These are phyloP conservation scores for Penicillium soppii DNA, from an alignment of 495 filamentous ascomycete genomes.

Conservation along the genomic window DNA sequence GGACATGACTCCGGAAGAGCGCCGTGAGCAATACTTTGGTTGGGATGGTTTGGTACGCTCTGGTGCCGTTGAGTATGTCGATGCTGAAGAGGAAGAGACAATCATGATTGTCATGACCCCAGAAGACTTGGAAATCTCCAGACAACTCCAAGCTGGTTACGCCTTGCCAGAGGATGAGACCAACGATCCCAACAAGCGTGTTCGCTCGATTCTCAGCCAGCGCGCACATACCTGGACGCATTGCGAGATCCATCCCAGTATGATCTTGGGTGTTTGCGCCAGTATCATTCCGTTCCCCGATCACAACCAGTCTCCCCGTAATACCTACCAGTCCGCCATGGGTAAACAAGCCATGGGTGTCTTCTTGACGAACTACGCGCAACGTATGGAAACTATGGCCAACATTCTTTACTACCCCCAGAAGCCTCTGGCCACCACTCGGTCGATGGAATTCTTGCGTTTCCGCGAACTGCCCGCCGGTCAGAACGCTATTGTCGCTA, in stretches of 20 bases:
- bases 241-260: conserved; percentile 98
- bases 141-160: conserved; percentile 65
- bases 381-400: conserved; percentile 98
- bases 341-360: conserved; percentile 99
- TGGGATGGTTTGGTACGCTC: conserved; percentile 80
- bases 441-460: conserved; percentile 97
- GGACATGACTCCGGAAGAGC: conserved; percentile 55
- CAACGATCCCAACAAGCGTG: conserved; percentile 69
- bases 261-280: conserved; percentile 96
- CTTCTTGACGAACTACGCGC: conserved; percentile 91
- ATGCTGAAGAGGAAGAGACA: conserved; percentile 97
- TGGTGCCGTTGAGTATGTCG: conserved; percentile 90
- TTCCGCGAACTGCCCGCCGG: conserved; percentile 96
- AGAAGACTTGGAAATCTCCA: conserved; percentile 78
- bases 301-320: conserved; percentile 98
- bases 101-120: conserved; percentile 99
- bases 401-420: conserved; percentile 99
- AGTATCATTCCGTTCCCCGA: conserved; percentile 99
- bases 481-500: conserved; percentile 98
- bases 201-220: conserved; percentile 79
- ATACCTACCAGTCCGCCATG: conserved; percentile 99
- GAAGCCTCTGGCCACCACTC: conserved; percentile 92
- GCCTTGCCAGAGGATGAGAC: conserved; percentile 57
- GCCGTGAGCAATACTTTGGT: conserved; percentile 67
- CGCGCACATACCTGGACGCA: conserved; percentile 90